Base-by-base conservation (phyloP, 306 rosid species). In the Quercus mongolica region DNA sequence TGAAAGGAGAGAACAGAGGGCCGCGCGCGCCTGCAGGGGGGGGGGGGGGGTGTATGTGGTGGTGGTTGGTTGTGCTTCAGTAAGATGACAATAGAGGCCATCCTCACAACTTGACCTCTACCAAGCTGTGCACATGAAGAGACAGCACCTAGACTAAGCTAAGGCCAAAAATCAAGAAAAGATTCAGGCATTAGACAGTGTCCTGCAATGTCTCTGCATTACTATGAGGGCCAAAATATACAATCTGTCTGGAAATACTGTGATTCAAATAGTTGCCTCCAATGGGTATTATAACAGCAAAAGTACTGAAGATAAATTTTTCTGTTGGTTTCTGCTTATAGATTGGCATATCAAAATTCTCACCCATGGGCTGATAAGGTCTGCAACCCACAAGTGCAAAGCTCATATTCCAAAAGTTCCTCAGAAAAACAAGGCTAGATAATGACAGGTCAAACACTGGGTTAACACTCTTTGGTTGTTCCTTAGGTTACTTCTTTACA, bases 1-100 rank as follows among this genome's bases (percentile, higher is more conserved):
- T 0, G 72, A 18, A 14, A 18, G 51, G 72, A 38, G 11, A 38
- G 11, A 38, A 7, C 46, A 38, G 46, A 38, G 46, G 46, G 46
- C 46, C 0, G 2, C 38, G 0, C 1, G 7, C 1, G 6, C 1
- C 0, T 0, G n/a, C 0, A 17, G 6, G 3, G n/a, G n/a, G 9
- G 35, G 0, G 18, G 15, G 12, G 52, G 15, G 72, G 10, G 51
- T 9, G n/a, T 0, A 1, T 21, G 15, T 4, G 54, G 54, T 0
- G 51, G 71, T 4, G 72, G n/a, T 31, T 19, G 12, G 6, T n/a
- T 5, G 25, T 9, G 65, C 65, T 20, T 9, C 23, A 21, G 6
- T 3, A 23, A 59, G 25, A 59, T 9, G 65, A 59, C 33, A 23
- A 25, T 10, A 9, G 31, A 26, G 5, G 67, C 67, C 33, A 61